Evolutionary conservation across 495 filamentous ascomycete genomes (phyloP), one percentile per base, ranked within the genome.

Genomic region (Daldinia childiae): DNA sequence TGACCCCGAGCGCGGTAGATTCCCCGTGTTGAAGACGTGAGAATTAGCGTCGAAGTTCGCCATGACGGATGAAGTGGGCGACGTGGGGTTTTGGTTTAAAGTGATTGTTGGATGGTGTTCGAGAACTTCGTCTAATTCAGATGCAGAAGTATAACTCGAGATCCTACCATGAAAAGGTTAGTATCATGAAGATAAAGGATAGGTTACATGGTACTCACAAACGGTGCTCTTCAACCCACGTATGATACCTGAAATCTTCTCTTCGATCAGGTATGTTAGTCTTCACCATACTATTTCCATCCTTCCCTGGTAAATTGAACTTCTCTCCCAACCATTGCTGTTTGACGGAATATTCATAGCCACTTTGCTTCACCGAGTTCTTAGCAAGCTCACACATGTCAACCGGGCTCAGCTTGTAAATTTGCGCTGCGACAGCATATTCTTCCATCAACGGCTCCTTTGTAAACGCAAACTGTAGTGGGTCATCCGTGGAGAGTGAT

Each of bases 341-440:
- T 82, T 98, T 99, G 69, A 98, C 79, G 17, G 88, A 85, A 74
- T 91, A 85, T 78, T 99, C 95, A 73, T 97, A 99, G 19, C 95
- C 95, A 79, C 93, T 96, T 76, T 99, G 95, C 70, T 88, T 86
- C 34, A 99, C 95, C 14, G 93, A 97, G 79, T 98, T 94, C 80
- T 95, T 96, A 4, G 95, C 95, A 36, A 99, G 83, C 81, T 99
- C 95, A 76, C 96, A 98, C 95, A 99, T 99, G 78, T 99, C 95
- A 6, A 98, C 95, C 17, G 94, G 92, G 78, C 90, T 96, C 26
- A 99, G 88, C 80, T 98, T 98, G 82, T 98, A 99, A 54, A 99
- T 99, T 80, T 99, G 95, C 11, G 95, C 95, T 21, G 95, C 95
- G 19, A 99, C 95, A 1, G 94, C 93, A 72, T 99, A 99, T 77